Conservation (phyloP, 768 basidiomycete genomes). For the Stropharia rugosoannulata region DNA sequence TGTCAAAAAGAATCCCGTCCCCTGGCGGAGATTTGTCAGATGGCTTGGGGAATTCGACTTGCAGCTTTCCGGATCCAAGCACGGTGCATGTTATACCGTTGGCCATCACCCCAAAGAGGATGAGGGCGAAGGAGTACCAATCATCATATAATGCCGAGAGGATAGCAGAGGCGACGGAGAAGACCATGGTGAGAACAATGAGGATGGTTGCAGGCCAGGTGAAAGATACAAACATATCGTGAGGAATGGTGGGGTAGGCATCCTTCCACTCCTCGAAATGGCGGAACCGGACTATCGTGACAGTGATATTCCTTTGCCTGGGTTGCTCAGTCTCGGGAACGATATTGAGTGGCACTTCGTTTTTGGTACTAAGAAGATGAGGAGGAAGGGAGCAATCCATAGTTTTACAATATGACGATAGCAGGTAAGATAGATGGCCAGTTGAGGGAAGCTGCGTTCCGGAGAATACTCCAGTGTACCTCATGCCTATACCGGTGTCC, state of each 20-base stretch:
- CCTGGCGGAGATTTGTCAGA: constrained; percentile 8
- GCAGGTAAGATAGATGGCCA: constrained; percentile 7
- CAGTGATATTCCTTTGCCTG: neutral
- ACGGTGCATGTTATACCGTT: constrained; percentile 11
- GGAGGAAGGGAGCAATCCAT: neutral
- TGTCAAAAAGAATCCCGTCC: constrained; percentile 10
- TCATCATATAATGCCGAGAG: constrained; percentile 8
- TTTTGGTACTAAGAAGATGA: neutral
- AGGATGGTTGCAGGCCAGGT: neutral
- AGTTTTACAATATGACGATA: neutral
- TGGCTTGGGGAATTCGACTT: constrained; percentile 2
- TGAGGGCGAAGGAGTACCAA: constrained; percentile 13
- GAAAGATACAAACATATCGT: neutral
- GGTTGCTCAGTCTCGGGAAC: neutral
- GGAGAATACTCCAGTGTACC: constrained; percentile 7
- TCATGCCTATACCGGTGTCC: constrained; percentile 4
- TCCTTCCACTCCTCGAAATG: neutral
- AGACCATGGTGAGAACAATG: neutral
- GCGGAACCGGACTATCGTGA: neutral
- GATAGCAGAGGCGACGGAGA: neutral
- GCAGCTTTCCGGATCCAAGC: constrained; percentile 9
- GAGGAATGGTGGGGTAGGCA: neutral
- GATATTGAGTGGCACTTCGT: neutral
- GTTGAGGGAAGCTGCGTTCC: constrained; percentile 3
- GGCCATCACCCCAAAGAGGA: constrained; percentile 8